Percentiles rank a stretch among this genome's conserved stretches.
Evolutionary conservation across 179 eudicot species (phyloP).

Genomic region (Drosera spatulata): DNA sequence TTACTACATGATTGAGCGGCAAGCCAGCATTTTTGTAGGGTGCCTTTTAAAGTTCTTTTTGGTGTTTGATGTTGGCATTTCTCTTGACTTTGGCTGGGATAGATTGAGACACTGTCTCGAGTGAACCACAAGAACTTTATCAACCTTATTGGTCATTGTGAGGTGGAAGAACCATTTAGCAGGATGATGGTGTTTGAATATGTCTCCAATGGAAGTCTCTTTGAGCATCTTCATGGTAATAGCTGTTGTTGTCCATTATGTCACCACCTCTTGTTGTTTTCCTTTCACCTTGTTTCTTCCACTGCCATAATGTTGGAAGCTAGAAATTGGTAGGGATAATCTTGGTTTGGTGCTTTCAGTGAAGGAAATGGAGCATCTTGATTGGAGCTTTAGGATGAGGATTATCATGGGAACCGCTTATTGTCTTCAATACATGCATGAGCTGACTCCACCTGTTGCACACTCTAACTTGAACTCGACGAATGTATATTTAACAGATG

Average conservation of each 20-base stretch:
- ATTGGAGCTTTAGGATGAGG: constrained; percentile 74
- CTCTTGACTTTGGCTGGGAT: constrained; percentile 1
- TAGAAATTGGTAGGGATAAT: not conserved
- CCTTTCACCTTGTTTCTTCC: not conserved
- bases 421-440: constrained; percentile 83
- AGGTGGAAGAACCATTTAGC: constrained; percentile 73
- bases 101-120: constrained; percentile 81
- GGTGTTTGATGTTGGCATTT: no score
- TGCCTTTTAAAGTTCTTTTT: no score
- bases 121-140: constrained; percentile 93
- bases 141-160: constrained; percentile 91
- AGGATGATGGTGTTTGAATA: constrained; percentile 97
- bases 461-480: constrained; percentile 39
- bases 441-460: constrained; percentile 53
- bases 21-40: not conserved
- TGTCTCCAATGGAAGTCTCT: constrained; percentile 83
- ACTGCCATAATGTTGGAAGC: not conserved
- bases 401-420: constrained; percentile 77
- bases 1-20: not conserved
- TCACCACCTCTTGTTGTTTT: not conserved
- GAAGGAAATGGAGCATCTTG: constrained; percentile 72
- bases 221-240: constrained; percentile 87
- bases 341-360: constrained; percentile 26
- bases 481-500: constrained; percentile 54
- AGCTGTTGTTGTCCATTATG: no score